These are phyloP conservation scores for Blastocystis sp. DNA, from an alignment of 352 stramenopile genomes.

Conservation along the genomic window DNA sequence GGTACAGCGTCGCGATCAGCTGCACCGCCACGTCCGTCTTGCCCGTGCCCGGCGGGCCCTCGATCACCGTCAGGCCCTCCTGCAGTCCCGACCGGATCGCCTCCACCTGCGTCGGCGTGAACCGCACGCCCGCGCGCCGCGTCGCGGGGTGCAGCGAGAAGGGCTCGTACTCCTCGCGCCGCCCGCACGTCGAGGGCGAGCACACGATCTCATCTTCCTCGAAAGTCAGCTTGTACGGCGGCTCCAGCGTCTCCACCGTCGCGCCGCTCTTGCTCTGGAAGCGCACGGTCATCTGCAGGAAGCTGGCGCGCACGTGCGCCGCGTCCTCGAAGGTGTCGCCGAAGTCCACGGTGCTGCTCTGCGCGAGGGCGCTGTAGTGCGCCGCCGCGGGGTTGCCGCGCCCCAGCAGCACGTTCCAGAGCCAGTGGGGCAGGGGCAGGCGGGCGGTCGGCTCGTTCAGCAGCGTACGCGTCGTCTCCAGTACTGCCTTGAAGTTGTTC, in stretches of 20 bases:
- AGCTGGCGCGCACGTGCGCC: conserved; percentile 76
- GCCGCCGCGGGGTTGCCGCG: conserved; percentile 84
- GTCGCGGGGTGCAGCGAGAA: too few species aligned
- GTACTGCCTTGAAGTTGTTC: conserved; percentile 91
- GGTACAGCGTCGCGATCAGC: too few species aligned
- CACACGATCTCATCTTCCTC: neutral
- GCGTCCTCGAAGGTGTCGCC: conserved; percentile 80
- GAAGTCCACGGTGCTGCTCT: conserved; percentile 76
- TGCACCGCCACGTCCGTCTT: too few species aligned
- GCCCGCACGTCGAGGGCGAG: too few species aligned
- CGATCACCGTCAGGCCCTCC: conserved; percentile 86
- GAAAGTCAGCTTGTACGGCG: conserved; percentile 69
- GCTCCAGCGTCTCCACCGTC: neutral
- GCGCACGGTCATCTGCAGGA: conserved; percentile 70
- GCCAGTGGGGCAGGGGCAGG: conserved; percentile 82
- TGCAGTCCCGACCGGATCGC: conserved; percentile 84
- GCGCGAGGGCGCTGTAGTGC: conserved; percentile 74
- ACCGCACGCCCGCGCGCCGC: conserved; percentile 77
- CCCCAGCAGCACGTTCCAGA: conserved; percentile 89
- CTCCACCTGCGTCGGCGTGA: conserved; percentile 72
- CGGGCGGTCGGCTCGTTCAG: conserved; percentile 71
- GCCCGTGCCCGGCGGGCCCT: neutral
- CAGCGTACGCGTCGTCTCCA: conserved; percentile 85
- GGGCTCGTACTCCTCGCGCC: too few species aligned
- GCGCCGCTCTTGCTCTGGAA: neutral